These are phyloP conservation scores for Termitomyces sp. DNA, from an alignment of 768 basidiomycete species.

Conservation along the genomic window DNA sequence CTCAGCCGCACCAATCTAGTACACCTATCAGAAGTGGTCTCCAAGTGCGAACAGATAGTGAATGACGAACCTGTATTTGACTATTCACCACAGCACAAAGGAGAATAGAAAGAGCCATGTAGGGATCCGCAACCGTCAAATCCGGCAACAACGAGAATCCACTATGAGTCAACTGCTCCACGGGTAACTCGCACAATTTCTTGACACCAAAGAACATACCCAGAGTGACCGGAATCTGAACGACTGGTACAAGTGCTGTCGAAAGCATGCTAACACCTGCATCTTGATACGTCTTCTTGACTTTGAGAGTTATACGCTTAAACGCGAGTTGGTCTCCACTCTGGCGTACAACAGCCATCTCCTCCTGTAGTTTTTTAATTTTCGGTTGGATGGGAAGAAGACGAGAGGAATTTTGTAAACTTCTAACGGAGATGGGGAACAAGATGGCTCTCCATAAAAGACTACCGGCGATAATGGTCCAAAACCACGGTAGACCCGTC, in stretches of 20 bases:
- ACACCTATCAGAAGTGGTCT: background rate
- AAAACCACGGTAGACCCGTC: slow-evolving; percentile 77
- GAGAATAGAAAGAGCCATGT: slow-evolving; percentile 61
- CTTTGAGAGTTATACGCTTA: slow-evolving; percentile 44
- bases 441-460: slow-evolving; percentile 54
- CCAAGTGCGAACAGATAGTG: background rate
- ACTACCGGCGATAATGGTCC: slow-evolving; percentile 67
- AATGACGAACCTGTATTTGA: slow-evolving; percentile 56
- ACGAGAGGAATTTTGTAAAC: slow-evolving; percentile 51
- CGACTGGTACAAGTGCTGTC: slow-evolving; percentile 43
- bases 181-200: slow-evolving; percentile 61
- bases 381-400: slow-evolving; percentile 56
- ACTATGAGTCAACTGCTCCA: slow-evolving; percentile 71
- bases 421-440: slow-evolving; percentile 54
- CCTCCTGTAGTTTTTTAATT: slow-evolving; percentile 39
- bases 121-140: slow-evolving; percentile 74
- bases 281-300: slow-evolving; percentile 52
- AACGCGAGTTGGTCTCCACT: slow-evolving; percentile 40
- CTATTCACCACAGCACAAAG: slow-evolving; percentile 55
- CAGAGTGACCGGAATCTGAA: slow-evolving; percentile 74
- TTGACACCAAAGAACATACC: slow-evolving; percentile 81
- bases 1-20: slow-evolving; percentile 43
- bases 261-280: slow-evolving; percentile 58
- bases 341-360: slow-evolving; percentile 29
- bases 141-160: slow-evolving; percentile 73